phyloP scores from a whole-genome alignment of 2,329 filamentous ascomycete species.

The Xylaria sp. region DNA sequence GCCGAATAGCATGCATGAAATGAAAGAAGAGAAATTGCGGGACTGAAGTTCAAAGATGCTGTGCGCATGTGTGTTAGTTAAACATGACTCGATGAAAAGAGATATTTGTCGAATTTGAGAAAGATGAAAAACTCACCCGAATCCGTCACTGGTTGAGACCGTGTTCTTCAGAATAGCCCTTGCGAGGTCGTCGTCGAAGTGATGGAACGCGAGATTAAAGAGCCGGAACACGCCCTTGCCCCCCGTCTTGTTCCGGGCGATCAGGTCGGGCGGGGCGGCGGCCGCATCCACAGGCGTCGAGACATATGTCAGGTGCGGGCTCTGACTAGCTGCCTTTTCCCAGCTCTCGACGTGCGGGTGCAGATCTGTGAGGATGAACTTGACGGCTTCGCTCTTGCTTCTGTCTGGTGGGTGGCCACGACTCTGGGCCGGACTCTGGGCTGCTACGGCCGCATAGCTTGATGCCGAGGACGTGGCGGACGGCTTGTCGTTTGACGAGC shows the following conservation, averaged over 20 bases:
- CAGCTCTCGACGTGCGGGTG: conserved; percentile 71
- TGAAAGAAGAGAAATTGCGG: conserved; percentile 63
- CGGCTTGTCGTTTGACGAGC: not conserved
- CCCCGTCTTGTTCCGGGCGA: conserved; percentile 48
- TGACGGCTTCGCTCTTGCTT: conserved; percentile 48
- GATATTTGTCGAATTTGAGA: not conserved
- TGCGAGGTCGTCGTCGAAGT: conserved; percentile 74
- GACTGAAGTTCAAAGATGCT: conserved; percentile 80
- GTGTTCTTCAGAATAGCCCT: conserved; percentile 70
- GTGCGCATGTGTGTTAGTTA: conserved; percentile 1
- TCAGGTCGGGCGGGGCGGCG: conserved; percentile 62
- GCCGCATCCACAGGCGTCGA: conserved; percentile 71
- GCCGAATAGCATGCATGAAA: conserved; percentile 64
- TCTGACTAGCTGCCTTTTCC: conserved; percentile 61
- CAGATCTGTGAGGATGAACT: conserved; percentile 73
- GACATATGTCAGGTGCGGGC: conserved; percentile 68
- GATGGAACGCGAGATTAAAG: conserved; percentile 80
- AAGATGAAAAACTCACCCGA: conserved; percentile 56
- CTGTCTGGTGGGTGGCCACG: not conserved
- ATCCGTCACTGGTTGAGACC: conserved; percentile 70
- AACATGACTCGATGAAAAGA: not conserved
- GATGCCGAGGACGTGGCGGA: conserved; percentile 27
- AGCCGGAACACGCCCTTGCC: conserved; percentile 70
- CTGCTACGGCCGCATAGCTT: conserved; percentile 40
- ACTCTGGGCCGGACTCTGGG: not conserved